A percentile compares a stretch with the other conserved stretches of the same genome.
Conservation (phyloP, 2,329 filamentous ascomycete genomes). For the Ustilaginoidea virens region DNA sequence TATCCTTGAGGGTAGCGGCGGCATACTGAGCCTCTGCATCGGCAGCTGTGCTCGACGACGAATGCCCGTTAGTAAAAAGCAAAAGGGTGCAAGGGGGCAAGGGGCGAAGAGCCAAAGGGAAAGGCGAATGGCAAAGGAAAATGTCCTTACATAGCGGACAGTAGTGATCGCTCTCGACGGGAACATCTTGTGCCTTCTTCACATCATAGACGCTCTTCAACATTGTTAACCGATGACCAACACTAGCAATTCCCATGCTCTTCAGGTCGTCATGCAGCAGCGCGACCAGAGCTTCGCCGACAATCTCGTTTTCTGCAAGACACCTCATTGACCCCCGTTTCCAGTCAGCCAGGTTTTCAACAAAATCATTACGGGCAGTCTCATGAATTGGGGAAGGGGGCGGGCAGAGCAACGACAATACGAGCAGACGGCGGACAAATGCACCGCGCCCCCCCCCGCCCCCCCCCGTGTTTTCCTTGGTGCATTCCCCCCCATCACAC, state of each 20-base stretch:
- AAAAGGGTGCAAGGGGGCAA: background rate
- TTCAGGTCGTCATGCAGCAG: conserved; percentile 87
- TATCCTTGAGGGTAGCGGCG: conserved; percentile 81
- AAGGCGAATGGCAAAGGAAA: no score
- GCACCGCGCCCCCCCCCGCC: no score
- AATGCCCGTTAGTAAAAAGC: no score
- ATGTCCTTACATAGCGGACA: conserved; percentile 68
- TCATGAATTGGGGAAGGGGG: no score
- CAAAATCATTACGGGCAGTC: no score
- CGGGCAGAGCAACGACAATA: background rate
- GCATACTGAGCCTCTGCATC: conserved; percentile 77
- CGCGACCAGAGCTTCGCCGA: conserved; percentile 78
- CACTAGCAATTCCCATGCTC: conserved; percentile 83
- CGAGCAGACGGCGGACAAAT: no score
- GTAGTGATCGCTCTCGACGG: conserved; percentile 85
- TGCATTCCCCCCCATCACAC: conserved; percentile 15
- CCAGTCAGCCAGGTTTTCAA: no score
- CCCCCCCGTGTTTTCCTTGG: no score
- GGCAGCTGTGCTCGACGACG: conserved; percentile 50
- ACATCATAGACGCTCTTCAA: conserved; percentile 93
- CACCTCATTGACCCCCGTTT: no score
- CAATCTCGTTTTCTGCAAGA: conserved; percentile 72
- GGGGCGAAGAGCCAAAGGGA: no score
- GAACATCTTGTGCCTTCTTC: conserved; percentile 85
- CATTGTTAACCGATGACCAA: conserved; percentile 87